These are phyloP conservation scores for Rubroshorea leprosula DNA, from an alignment of 345 rosid genomes.

Conservation along the genomic window DNA sequence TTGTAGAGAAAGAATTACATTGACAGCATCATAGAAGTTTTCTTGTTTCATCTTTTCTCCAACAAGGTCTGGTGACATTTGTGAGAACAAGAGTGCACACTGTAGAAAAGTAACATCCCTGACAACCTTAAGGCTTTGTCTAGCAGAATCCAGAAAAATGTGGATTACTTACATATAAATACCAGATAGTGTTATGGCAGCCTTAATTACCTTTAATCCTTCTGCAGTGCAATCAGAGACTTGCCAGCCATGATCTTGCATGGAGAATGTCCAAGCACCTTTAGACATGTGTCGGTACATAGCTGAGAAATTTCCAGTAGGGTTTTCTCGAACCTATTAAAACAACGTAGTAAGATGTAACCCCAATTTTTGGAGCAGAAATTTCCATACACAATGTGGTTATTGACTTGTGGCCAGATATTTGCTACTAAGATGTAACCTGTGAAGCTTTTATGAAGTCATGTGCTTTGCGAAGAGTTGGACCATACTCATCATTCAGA, in stretches of 20 bases:
- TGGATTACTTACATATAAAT: neutral
- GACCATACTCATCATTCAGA: conserved; percentile 29
- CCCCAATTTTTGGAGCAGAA: too few relatives aligned
- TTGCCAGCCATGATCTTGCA: conserved; percentile 71
- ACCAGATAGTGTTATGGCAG: neutral
- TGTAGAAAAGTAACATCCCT: conserved; percentile 9
- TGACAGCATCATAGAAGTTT: conserved; percentile 35
- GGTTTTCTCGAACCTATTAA: conserved; percentile 48
- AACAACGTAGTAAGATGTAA: too few relatives aligned
- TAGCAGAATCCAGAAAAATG: neutral
- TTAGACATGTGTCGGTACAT: conserved; percentile 65
- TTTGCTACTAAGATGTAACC: too few relatives aligned
- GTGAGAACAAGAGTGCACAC: conserved; percentile 36
- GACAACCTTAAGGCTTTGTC: neutral
- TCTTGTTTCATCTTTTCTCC: conserved; percentile 34
- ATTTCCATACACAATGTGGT: too few relatives aligned
- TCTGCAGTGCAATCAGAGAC: conserved; percentile 69
- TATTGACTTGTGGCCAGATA: too few relatives aligned
- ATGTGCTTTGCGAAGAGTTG: conserved; percentile 52
- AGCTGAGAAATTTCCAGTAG: conserved; percentile 44
- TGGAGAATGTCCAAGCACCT: conserved; percentile 63
- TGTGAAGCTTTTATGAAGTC: conserved; percentile 54
- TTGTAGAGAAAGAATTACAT: conserved; percentile 43
- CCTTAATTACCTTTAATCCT: conserved; percentile 50
- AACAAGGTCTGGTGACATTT: conserved; percentile 34